Evolutionary conservation across 305 asterid genomes (phyloP), one percentile per base, ranked within the genome.

Genomic region (Fraxinus latifolia): DNA sequence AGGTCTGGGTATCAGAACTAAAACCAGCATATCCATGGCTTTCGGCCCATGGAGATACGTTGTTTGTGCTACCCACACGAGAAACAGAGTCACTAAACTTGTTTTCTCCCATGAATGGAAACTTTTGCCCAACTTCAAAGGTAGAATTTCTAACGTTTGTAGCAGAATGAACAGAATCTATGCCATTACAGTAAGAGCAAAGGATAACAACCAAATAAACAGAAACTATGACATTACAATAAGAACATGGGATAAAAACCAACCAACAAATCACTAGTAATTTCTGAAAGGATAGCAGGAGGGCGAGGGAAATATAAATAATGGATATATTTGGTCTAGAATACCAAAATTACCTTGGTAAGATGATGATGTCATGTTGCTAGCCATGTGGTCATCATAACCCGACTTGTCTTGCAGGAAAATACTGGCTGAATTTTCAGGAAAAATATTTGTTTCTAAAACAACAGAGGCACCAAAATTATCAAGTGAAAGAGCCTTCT

Each of bases 291-390:
- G 12, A 74, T 50, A 37, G 34, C 81, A 83, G 82, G 19, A 84
- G 58, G 25, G 5, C 21, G 15, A 53, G 25, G 25, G 9, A 17
- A 17, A 27, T 67, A 72, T n/a, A 78, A 7, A 73, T 15, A 27
- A 50, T 25, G 37, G 72, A 31, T 29, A 19, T 76, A 44, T 44
- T 44, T 65, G 75, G 36, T 27, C 62, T 81, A 81, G 17, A 72
- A 77, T 62, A 78, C 77, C 25, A 5, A 67, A 34, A 58, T 85
- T 91, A 94, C 98, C 98, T 89, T 79, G 88, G 83, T 81, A 89
- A 58, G 90, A 84, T 80, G 96, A 82, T 71, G 88, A 84, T 12
- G 86, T 72, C 32, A 81, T 78, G 82, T 79, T 85, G 86, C 83
- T 88, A 85, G 77, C 87, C 80, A 84, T 79, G 68, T 33, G 87